These are phyloP conservation scores for Trypanosoma brucei DNA, from an alignment of 208 protist species.

Conservation along the genomic window DNA sequence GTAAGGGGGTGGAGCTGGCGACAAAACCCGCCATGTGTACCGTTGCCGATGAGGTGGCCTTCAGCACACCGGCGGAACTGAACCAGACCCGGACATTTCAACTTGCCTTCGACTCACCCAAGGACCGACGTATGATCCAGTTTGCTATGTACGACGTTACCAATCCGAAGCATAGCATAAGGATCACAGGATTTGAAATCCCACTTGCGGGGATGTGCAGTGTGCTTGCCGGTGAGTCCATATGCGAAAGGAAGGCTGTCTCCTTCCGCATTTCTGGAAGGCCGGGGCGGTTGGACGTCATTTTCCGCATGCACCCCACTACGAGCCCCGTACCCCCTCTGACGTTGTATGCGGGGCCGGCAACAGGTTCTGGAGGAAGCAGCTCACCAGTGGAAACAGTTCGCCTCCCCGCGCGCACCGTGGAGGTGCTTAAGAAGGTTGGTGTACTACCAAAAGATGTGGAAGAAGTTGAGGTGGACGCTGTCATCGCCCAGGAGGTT, in stretches of 20 bases:
- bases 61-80: constrained; percentile 51
- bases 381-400: constrained; percentile 4
- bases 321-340: constrained; percentile 57
- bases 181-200: constrained; percentile 82
- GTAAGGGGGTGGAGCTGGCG: constrained; percentile 64
- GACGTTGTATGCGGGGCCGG: constrained; percentile 6
- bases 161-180: constrained; percentile 66
- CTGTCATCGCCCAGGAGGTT: constrained; percentile 79
- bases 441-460: constrained; percentile 49
- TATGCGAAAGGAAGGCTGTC: constrained; percentile 85
- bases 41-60: constrained; percentile 62
- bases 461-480: constrained; percentile 65
- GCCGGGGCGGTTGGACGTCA: constrained; percentile 67
- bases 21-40: constrained; percentile 61
- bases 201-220: constrained; percentile 86
- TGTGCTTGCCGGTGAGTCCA: constrained; percentile 72
- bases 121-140: constrained; percentile 60
- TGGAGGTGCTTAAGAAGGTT: constrained; percentile 57
- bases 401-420: constrained; percentile 42
- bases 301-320: constrained; percentile 85
- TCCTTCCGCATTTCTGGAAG: constrained; percentile 74
- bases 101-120: constrained; percentile 75
- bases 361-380: constrained; percentile 6
- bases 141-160: constrained; percentile 85
- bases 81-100: constrained; percentile 47